Percentiles rank a stretch among this genome's conserved stretches.
phyloP scores from a whole-genome alignment of 2,329 filamentous ascomycete genomes.

The Talaromyces sp. region DNA sequence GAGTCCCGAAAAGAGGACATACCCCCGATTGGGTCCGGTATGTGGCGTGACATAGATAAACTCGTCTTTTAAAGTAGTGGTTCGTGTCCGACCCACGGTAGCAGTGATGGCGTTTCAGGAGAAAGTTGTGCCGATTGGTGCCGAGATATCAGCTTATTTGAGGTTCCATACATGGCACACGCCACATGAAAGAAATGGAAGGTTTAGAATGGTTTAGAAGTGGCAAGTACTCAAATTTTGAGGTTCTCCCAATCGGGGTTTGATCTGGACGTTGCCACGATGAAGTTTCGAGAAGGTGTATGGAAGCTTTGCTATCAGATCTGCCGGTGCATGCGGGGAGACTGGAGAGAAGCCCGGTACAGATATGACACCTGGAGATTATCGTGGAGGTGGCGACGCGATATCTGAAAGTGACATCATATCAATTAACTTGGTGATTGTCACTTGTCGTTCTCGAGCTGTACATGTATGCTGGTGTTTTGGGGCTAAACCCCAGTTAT shows the following conservation, averaged over 20 bases:
- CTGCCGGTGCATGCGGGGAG: not conserved
- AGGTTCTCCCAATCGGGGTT: not conserved
- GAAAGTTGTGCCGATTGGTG: not conserved
- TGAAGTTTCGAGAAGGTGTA: not conserved
- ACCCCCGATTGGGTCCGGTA: not conserved
- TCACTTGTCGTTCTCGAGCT: not conserved
- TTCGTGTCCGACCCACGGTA: not conserved
- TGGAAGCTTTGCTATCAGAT: not conserved
- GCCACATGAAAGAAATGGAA: not conserved
- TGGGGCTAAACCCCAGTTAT: not conserved
- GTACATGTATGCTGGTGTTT: not conserved
- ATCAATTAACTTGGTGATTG: not conserved
- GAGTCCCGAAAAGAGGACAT: not conserved
- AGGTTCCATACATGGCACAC: not conserved
- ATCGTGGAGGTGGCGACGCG: not conserved
- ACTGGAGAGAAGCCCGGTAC: not conserved
- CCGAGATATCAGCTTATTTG: not conserved
- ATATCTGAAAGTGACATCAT: not conserved
- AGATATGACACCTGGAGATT: not conserved
- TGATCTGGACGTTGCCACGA: not conserved
- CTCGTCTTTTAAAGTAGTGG: not conserved
- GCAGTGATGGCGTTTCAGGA: not conserved
- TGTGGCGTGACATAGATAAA: not conserved
- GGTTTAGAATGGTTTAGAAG: not conserved
- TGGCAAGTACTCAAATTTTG: not conserved